Base-by-base conservation (phyloP, 164 flowering plant species). In the Aristolochia contorta region DNA sequence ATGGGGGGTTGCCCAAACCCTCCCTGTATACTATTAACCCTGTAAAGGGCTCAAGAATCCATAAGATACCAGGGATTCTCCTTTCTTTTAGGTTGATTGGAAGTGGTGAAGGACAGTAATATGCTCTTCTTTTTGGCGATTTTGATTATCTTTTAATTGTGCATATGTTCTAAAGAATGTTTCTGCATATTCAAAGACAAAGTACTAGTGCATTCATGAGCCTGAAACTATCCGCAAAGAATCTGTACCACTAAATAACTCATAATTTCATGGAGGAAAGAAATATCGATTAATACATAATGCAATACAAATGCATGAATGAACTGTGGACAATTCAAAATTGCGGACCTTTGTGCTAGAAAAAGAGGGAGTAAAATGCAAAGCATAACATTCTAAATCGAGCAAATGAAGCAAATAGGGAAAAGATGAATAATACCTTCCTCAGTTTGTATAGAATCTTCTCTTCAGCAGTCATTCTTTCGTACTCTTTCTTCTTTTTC, bases 381-480 rank as follows among this genome's bases (percentile, higher is more conserved):
- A 18, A 56, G 1, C 12, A 18, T 27, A 0, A 14, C 25, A 22
- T 47, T 18, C 7, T 13, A 59, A 12, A 59, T 59, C 33, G 25
- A 7, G 45, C 24, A 27, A 3, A 50, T 30, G 25, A 6, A 20
- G 32, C 30, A 60, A 30, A 49, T 19, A 6, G 24, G 47, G 33
- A 20, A 46, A 57, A n/a, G 56, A 33, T 13, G 16, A 6, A 16
- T 47, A 32, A 58, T 58, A 89, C 99, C 93, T 85, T 86, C 61
- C 65, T 83, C 69, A 94, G 66, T 61, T 91, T 94, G 79, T 71
- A 83, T 56, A 94, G 69, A 58, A 87, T 71, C 71, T 83, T 88
- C 65, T 91, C 99, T 67, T 94, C 99, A 0, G 78, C 69, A 9
- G 96, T 91, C 97, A 94, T 91, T 70, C 96, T 84, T 69, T 84